A percentile compares a stretch with the other conserved stretches of the same genome.
phyloP scores from a whole-genome alignment of 2,329 filamentous ascomycete genomes.

The Achaetomium macrosporum region DNA sequence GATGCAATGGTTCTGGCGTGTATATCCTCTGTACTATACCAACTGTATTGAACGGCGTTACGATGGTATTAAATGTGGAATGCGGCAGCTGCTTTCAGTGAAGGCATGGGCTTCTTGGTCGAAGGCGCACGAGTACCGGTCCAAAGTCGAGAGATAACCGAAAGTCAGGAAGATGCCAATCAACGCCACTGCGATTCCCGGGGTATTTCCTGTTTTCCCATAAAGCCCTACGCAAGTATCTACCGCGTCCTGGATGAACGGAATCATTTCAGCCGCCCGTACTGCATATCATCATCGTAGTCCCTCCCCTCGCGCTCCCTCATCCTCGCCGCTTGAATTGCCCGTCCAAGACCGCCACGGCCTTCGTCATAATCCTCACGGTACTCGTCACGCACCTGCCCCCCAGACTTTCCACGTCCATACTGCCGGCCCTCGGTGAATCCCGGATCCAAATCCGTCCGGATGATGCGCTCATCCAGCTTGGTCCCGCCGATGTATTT shows the following conservation, averaged over 20 bases:
- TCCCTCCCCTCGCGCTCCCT: conserved; percentile 23
- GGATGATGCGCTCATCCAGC: conserved; percentile 92
- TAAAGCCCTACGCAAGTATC: neutral
- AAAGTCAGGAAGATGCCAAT: neutral
- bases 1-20: conserved; percentile 12
- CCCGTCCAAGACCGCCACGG: conserved; percentile 79
- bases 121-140: neutral
- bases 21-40: conserved; percentile 23
- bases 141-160: neutral
- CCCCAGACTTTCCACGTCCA: conserved; percentile 88
- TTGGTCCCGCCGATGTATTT: conserved; percentile 98
- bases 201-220: conserved; percentile 12
- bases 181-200: conserved; percentile 7
- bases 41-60: conserved; percentile 18
- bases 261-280: conserved; percentile 21
- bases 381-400: conserved; percentile 96
- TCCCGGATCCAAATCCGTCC: conserved; percentile 90
- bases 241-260: neutral
- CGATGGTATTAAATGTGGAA: neutral
- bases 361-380: conserved; percentile 95
- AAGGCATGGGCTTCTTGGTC: neutral
- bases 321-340: conserved; percentile 50
- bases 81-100: neutral
- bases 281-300: conserved; percentile 15
- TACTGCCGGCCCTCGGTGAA: conserved; percentile 96